These are phyloP conservation scores for Tulasnella sp. DNA, from an alignment of 768 basidiomycete species.

Conservation along the genomic window DNA sequence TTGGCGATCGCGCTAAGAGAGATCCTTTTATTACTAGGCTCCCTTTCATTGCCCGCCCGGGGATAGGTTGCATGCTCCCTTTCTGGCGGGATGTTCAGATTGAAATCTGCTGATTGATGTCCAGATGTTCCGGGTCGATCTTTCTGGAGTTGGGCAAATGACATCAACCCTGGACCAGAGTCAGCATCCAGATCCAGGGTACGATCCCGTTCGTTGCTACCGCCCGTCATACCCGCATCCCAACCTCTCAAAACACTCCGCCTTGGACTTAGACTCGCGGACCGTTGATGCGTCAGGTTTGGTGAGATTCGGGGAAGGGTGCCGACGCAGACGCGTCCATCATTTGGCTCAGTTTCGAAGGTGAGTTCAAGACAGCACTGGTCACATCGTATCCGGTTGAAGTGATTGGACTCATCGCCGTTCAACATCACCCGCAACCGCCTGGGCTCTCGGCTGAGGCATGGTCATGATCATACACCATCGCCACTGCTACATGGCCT, in stretches of 20 bases:
- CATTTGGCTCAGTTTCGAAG: neutral
- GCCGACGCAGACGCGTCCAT: neutral
- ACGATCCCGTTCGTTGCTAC: slow-evolving; percentile 31
- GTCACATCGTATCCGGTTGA: neutral
- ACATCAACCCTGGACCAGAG: slow-evolving; percentile 51
- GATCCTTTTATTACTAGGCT: slow-evolving; percentile 23
- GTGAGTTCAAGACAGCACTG: neutral
- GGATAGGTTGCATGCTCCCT: neutral
- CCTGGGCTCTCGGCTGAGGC: slow-evolving; percentile 67
- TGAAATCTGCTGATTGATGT: slow-evolving; percentile 4
- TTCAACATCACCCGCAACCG: slow-evolving; percentile 39
- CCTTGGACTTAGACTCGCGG: slow-evolving; percentile 72
- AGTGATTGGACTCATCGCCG: slow-evolving; percentile 28
- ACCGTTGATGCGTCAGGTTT: slow-evolving; percentile 66
- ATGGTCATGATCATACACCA: slow-evolving; percentile 98
- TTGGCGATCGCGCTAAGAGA: slow-evolving; percentile 61
- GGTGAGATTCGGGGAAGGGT: slow-evolving; percentile 55
- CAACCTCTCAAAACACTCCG: slow-evolving; percentile 45
- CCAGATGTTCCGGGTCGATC: neutral
- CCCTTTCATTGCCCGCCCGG: slow-evolving; percentile 21
- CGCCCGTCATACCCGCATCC: slow-evolving; percentile 44
- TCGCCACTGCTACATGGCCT: slow-evolving; percentile 99
- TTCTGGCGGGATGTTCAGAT: neutral
- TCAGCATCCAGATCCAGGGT: slow-evolving; percentile 18
- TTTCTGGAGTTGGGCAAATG: slow-evolving; percentile 33